Evolutionary conservation across 805 yeast species (phyloP).

Genomic region (Kregervanrija delftensis): DNA sequence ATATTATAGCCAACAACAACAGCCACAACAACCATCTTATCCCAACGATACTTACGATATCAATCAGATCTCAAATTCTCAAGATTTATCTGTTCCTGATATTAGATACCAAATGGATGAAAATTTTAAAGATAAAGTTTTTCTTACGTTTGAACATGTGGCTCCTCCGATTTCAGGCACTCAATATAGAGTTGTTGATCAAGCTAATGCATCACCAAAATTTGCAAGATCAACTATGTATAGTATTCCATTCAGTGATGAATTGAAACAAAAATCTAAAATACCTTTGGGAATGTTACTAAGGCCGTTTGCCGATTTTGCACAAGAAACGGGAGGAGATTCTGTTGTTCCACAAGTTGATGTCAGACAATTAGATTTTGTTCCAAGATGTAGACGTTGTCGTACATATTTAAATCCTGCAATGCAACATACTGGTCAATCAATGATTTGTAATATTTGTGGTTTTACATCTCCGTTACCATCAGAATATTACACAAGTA

Average conservation of each 20-base stretch:
- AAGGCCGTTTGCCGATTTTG: slow-evolving; percentile 73
- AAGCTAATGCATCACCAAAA: slow-evolving; percentile 79
- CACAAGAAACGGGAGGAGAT: slow-evolving; percentile 37
- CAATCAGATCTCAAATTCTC: slow-evolving; percentile 6
- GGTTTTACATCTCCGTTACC: slow-evolving; percentile 68
- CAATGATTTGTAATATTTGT: slow-evolving; percentile 82
- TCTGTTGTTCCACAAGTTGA: slow-evolving; percentile 58
- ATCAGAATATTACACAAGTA: slow-evolving; percentile 53
- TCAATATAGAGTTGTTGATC: slow-evolving; percentile 64
- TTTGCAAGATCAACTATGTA: slow-evolving; percentile 75
- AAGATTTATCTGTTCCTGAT: slow-evolving; percentile 31
- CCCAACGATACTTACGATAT: slow-evolving; percentile 4
- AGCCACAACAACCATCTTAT: not conserved
- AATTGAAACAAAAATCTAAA: slow-evolving; percentile 57
- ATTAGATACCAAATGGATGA: slow-evolving; percentile 28
- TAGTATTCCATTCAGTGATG: slow-evolving; percentile 70
- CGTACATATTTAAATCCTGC: slow-evolving; percentile 84
- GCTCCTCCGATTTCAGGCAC: slow-evolving; percentile 81
- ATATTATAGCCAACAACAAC: not conserved
- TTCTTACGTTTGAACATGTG: slow-evolving; percentile 68
- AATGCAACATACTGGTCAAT: slow-evolving; percentile 58
- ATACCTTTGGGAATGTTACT: slow-evolving; percentile 78
- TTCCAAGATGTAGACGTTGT: slow-evolving; percentile 89
- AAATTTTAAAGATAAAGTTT: slow-evolving; percentile 35
- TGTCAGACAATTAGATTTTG: slow-evolving; percentile 49